A percentile compares a stretch with the other conserved stretches of the same genome.
Evolutionary conservation across 2,329 filamentous ascomycete genomes (phyloP).

Genomic region (Colletotrichum trifolii): DNA sequence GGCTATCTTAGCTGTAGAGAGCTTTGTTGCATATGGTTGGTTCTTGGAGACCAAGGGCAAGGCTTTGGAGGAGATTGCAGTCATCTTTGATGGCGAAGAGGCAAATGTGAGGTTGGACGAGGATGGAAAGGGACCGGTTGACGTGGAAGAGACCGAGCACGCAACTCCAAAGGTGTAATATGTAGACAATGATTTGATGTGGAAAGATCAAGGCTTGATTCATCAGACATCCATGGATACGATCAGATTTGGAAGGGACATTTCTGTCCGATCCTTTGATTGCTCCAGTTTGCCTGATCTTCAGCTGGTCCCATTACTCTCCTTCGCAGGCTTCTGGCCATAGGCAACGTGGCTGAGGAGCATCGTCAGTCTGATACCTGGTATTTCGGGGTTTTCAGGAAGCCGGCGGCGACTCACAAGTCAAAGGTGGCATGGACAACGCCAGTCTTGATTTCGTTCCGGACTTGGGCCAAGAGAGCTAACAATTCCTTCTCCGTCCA

Average conservation of each 20-base stretch:
- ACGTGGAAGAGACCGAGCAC: constrained; percentile 32
- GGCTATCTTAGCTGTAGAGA: constrained; percentile 57
- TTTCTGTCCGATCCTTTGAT: too few species aligned
- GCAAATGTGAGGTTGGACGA: constrained; percentile 28
- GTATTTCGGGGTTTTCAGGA: background rate
- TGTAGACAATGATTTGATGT: too few species aligned
- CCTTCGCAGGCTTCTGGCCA: background rate
- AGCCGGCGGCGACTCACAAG: background rate
- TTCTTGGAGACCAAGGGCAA: constrained; percentile 64
- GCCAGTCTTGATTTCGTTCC: background rate
- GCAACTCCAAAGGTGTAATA: constrained; percentile 16
- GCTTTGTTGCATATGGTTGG: constrained; percentile 52
- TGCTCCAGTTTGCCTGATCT: too few species aligned
- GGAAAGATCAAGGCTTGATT: too few species aligned
- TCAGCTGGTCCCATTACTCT: too few species aligned
- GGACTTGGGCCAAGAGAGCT: background rate
- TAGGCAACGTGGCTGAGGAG: background rate
- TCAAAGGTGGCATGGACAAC: background rate
- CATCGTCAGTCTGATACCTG: background rate
- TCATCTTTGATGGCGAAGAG: constrained; percentile 61
- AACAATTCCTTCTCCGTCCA: constrained; percentile 35
- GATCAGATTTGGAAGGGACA: too few species aligned
- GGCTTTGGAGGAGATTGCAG: constrained; percentile 66
- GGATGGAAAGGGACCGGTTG: constrained; percentile 12
- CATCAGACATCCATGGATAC: too few species aligned